Base-by-base conservation (phyloP, 164 flowering plant species). In the Vitis labrusca region DNA sequence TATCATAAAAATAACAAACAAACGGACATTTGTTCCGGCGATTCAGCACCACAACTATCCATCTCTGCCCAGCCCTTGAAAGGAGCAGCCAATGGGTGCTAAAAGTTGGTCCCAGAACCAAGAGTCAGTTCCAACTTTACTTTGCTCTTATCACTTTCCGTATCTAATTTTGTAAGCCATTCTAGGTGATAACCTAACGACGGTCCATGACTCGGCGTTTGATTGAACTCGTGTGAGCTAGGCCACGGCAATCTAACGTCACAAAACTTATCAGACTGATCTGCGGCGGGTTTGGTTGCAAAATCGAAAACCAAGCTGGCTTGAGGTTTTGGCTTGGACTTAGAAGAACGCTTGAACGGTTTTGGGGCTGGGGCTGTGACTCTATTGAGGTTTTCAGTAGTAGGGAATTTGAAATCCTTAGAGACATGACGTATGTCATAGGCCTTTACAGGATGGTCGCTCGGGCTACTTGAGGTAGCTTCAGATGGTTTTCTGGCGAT, bases 381-480 rank as follows among this genome's bases (percentile, higher is more conserved):
- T 27, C 12, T 54, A 52, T 10, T 3, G 6, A 1, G 32, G 19
- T 23, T 23, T 23, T 23, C 27, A 23, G 27, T 23, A 23, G 27
- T 23, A 23, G 27, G 1, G 48, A 17, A 51, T 44, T 52, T 3
- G 69, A 49, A 49, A 23, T 69, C 65, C 74, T 66, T 73, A 50
- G 74, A 32, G 23, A 76, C 71, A 73, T 83, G 87, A 73, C 89
- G 86, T 2, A 83, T 82, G 77, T 85, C 86, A 70, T 70, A 67
- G 61, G 73, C 37, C 63, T 71, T 60, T 51, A 74, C 74, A 60
- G 82, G 82, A 57, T 32, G 57, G 52, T 63, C 44, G 44, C 44
- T 59, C 1, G 57, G 14, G 72, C 66, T 50, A 0, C 61, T 27
- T 15, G 72, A 30, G 9, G 73, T 11, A 15, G 58, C 65, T 8